These are phyloP conservation scores for Fusarium chlamydosporum DNA, from an alignment of 2,329 filamentous ascomycete species.

Conservation along the genomic window DNA sequence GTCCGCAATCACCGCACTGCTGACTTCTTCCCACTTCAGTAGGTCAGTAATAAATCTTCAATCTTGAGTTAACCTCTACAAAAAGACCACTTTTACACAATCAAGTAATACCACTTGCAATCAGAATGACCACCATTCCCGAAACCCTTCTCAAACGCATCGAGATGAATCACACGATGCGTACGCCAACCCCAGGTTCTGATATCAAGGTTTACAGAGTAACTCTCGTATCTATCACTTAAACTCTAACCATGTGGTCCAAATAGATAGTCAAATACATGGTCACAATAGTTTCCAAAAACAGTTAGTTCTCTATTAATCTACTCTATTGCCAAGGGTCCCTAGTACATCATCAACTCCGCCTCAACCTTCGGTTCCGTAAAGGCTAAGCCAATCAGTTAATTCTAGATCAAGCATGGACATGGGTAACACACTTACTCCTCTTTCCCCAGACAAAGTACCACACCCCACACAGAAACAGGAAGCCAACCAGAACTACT, in stretches of 20 bases:
- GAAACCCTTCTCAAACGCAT: no score
- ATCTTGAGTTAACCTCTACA: no score
- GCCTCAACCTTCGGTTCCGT: background rate
- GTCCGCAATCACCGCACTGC: fast-evolving
- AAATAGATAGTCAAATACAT: background rate
- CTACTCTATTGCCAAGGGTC: background rate
- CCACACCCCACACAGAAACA: background rate
- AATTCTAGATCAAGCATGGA: background rate
- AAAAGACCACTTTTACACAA: no score
- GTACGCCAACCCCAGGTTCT: no score
- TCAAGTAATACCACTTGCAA: no score
- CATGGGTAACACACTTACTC: background rate
- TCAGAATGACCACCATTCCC: no score
- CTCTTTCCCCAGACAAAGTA: conserved; percentile 1
- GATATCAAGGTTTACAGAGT: no score
- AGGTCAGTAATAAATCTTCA: no score
- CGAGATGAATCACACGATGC: no score
- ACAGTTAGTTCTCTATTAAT: background rate
- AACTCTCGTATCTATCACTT: background rate
- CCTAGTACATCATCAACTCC: background rate
- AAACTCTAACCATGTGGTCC: no score
- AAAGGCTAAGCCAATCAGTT: background rate
- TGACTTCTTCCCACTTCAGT: no score
- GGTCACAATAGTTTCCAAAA: background rate
- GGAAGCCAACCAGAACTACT: background rate